phyloP scores from a whole-genome alignment of 257 asterid species.

The Osmanthus fragrans region DNA sequence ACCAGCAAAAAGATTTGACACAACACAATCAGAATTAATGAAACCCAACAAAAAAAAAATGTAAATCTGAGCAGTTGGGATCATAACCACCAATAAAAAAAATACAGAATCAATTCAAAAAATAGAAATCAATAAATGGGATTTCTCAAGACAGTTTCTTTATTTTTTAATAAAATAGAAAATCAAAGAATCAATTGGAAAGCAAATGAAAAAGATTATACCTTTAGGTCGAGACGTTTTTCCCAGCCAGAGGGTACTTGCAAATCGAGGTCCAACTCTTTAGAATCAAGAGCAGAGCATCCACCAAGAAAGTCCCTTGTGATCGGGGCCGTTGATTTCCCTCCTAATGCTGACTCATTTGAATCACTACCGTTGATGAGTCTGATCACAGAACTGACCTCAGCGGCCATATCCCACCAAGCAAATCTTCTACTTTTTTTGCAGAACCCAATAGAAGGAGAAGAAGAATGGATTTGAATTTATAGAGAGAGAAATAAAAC shows the following conservation, averaged over 20 bases:
- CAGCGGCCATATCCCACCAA: slow-evolving; percentile 68
- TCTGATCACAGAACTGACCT: slow-evolving; percentile 72
- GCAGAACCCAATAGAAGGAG: neutral
- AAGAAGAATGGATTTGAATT: neutral
- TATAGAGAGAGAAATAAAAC: slow-evolving; percentile 2
- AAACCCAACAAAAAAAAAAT: neutral
- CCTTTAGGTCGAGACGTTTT: slow-evolving; percentile 85
- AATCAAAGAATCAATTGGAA: no score
- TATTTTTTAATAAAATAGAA: no score
- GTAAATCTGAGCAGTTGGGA: neutral
- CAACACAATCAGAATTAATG: neutral
- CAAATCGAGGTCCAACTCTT: slow-evolving; percentile 89
- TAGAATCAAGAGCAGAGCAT: slow-evolving; percentile 54
- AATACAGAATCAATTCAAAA: neutral
- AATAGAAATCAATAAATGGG: neutral
- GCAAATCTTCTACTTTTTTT: neutral
- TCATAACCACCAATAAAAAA: neutral
- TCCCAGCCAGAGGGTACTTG: slow-evolving; percentile 97
- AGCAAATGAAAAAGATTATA: slow-evolving; percentile 10
- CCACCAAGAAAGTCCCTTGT: slow-evolving; percentile 87
- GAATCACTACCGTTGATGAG: slow-evolving; percentile 58
- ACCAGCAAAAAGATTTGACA: neutral
- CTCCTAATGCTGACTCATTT: slow-evolving; percentile 30
- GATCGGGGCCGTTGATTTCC: slow-evolving; percentile 61
- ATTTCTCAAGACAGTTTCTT: neutral